phyloP scores from a whole-genome alignment of 2,329 filamentous ascomycete species.

The Drechslerella coelobrocha region DNA sequence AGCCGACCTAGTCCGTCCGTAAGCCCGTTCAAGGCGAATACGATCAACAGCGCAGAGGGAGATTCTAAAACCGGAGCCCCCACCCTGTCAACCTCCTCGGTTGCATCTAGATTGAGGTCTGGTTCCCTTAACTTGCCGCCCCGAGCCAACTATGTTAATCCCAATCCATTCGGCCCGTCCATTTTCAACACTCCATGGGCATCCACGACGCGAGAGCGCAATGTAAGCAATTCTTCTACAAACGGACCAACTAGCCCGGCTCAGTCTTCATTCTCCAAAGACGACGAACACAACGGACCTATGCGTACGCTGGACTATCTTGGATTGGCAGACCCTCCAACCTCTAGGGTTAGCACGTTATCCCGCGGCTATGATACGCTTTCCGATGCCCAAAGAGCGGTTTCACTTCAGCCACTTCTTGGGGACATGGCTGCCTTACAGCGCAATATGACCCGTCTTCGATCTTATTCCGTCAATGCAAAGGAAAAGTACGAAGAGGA shows the following conservation, averaged over 20 bases:
- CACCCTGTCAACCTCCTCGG: constrained; percentile 53
- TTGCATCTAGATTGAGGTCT: constrained; percentile 54
- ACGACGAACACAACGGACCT: constrained; percentile 84
- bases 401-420: constrained; percentile 66
- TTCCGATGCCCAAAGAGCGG: constrained; percentile 63
- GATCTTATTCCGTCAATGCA: constrained; percentile 97
- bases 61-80: constrained; percentile 57
- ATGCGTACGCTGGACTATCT: constrained; percentile 94
- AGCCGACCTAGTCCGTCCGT: constrained; percentile 85
- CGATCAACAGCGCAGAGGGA: constrained; percentile 58
- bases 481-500: constrained; percentile 95
- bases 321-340: constrained; percentile 89
- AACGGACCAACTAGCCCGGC: constrained; percentile 88
- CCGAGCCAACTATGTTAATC: constrained; percentile 58
- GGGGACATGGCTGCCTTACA: constrained; percentile 75
- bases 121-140: constrained; percentile 55
- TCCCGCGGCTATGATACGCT: constrained; percentile 61
- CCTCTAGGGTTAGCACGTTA: constrained; percentile 74
- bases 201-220: constrained; percentile 71
- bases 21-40: constrained; percentile 78
- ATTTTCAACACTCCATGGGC: constrained; percentile 89
- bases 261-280: constrained; percentile 83
- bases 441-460: constrained; percentile 82
- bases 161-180: constrained; percentile 81
- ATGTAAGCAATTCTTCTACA: constrained; percentile 79